Evolutionary conservation across 2,329 filamentous ascomycete species (phyloP).

Genomic region (Diaporthe eres): DNA sequence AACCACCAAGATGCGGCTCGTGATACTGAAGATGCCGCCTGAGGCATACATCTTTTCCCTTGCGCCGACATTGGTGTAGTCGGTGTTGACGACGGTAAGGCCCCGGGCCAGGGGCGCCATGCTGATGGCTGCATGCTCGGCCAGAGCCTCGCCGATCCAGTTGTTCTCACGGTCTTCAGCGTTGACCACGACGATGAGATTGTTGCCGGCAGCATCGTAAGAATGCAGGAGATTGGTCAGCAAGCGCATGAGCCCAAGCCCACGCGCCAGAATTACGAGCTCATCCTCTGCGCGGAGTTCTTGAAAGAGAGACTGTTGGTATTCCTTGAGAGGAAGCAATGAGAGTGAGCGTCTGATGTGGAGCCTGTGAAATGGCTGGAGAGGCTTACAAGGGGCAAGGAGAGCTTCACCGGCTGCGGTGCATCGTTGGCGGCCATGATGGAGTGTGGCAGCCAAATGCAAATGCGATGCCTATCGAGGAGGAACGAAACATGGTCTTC

Average conservation of each 20-base stretch:
- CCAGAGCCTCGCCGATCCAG: conserved; percentile 96
- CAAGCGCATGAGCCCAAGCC: conserved; percentile 90
- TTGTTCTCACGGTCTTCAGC: conserved; percentile 94
- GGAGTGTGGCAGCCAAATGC: conserved; percentile 26
- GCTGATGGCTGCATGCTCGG: conserved; percentile 94
- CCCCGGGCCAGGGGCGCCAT: conserved; percentile 85
- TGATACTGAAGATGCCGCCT: conserved; percentile 95
- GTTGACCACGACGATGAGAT: conserved; percentile 88
- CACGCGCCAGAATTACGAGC: conserved; percentile 90
- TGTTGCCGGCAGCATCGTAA: conserved; percentile 96
- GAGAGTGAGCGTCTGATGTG: conserved; percentile 40
- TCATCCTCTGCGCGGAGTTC: conserved; percentile 93
- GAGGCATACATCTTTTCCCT: conserved; percentile 92
- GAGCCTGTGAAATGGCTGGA: conserved; percentile 13
- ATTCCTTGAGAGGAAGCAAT: conserved; percentile 68
- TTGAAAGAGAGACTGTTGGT: conserved; percentile 95
- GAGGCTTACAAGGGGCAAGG: conserved; percentile 75
- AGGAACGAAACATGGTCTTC: conserved; percentile 35
- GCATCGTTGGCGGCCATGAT: conserved; percentile 42
- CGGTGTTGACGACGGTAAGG: conserved; percentile 93
- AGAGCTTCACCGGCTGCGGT: conserved; percentile 82
- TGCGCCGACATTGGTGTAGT: conserved; percentile 87
- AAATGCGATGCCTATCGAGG: not conserved
- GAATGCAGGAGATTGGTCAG: conserved; percentile 97
- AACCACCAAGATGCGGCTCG: conserved; percentile 93